phyloP scores from a whole-genome alignment of 345 rosid genomes.

The Angophora floribunda region DNA sequence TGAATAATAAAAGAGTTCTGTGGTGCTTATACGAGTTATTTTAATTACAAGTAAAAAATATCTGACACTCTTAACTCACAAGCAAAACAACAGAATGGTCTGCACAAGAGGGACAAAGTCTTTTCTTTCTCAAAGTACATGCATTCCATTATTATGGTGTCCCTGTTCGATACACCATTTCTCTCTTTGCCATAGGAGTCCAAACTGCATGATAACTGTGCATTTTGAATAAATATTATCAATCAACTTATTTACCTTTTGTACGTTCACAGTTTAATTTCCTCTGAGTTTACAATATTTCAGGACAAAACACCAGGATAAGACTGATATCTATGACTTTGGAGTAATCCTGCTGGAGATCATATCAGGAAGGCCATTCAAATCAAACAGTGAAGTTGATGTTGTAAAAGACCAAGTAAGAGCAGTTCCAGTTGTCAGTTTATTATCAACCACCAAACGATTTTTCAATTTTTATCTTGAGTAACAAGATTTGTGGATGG shows the following conservation, averaged over 20 bases:
- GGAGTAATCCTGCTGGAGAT: conserved; percentile 87
- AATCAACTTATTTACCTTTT: neutral
- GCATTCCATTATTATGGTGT: neutral
- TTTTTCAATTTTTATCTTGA: neutral
- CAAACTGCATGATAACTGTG: neutral
- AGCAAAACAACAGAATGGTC: neutral
- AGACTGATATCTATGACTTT: conserved; percentile 59
- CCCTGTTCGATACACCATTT: neutral
- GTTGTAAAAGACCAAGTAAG: conserved; percentile 49
- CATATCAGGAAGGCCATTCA: conserved; percentile 59
- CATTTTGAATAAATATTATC: neutral
- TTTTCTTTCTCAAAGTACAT: neutral
- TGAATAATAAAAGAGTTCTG: neutral
- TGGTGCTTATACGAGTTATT: neutral
- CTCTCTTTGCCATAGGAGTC: neutral
- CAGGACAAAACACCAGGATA: conserved; percentile 43
- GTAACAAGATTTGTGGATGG: neutral
- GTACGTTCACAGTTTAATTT: neutral
- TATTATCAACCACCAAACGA: neutral
- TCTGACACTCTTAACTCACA: neutral
- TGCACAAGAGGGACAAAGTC: neutral
- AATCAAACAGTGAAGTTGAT: conserved; percentile 41
- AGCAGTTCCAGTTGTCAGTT: neutral
- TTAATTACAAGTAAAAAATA: neutral
- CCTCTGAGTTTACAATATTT: neutral